Evolutionary conservation across 139 green algal species (phyloP).

Genomic region (Micromonas commoda): DNA sequence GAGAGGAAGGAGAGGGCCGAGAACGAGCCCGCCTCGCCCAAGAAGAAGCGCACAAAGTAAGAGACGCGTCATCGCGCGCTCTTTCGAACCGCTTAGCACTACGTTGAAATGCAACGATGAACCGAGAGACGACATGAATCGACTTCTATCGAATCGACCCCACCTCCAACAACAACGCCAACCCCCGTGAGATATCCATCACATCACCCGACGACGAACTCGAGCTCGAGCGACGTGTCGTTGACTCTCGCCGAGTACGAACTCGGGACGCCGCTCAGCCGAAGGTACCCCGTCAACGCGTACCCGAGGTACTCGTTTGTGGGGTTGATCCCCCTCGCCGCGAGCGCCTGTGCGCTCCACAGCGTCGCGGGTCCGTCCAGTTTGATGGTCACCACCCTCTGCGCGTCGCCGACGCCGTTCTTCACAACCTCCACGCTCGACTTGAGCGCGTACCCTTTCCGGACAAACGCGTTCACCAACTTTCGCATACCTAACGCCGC

Average conservation of each 20-base stretch:
- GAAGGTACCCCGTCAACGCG: conserved; percentile 47
- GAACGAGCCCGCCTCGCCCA: not conserved
- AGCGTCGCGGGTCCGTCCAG: conserved; percentile 58
- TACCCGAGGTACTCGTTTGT: conserved; percentile 54
- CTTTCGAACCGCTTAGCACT: no score
- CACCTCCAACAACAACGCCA: no score
- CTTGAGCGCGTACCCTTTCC: conserved; percentile 52
- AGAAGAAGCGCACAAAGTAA: not conserved
- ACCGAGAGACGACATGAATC: not conserved
- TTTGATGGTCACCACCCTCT: conserved; percentile 41
- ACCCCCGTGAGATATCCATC: no score
- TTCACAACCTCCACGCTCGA: not conserved
- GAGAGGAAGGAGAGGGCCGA: not conserved
- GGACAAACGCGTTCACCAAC: conserved; percentile 53
- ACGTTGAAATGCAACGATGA: no score
- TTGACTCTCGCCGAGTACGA: not conserved
- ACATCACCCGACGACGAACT: not conserved
- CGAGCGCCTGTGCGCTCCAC: conserved; percentile 52
- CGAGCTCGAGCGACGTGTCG: not conserved
- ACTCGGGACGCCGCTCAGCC: conserved; percentile 38
- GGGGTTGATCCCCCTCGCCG: conserved; percentile 41
- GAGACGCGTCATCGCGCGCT: no score
- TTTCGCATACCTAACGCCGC: conserved; percentile 37
- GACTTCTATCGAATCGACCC: not conserved
- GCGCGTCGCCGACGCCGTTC: not conserved